Base-by-base conservation (phyloP, 106 monocot genomes). In the Dendrobium officinale region DNA sequence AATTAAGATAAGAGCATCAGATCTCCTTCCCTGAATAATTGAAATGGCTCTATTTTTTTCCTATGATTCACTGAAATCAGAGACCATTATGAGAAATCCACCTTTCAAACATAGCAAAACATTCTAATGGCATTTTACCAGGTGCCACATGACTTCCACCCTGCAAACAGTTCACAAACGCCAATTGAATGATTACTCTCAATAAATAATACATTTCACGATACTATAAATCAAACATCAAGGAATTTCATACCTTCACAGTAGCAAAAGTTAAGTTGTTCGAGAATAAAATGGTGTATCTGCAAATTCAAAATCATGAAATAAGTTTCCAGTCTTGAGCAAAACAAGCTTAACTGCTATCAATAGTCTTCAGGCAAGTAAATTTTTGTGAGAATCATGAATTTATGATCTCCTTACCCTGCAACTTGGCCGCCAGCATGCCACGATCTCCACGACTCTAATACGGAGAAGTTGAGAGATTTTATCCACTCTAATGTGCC, bases 191-290 rank as follows among this genome's bases (percentile, higher is more conserved):
- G 15, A 51, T 29, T 27, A 72, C 29, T 40, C 33, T 72, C 16
- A 40, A 72, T 17, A 15, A 40, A 72, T 17, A 15, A 16, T 40
- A 72, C 18, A 33, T 33, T 4, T 13, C 37, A 40, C 29, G 18
- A 7, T 59, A 43, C 31, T 79, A 9, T 77, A 22, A 55, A 41
- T 42, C 9, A 41, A 19, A 73, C 5, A 55, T 1, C n/a, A 66
- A 67, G 4, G 17, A 47, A 72, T 41, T 64, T 27, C 43, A 75
- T 82, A 93, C 88, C 83, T 93, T 93, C 10, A 93, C 84, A 5
- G 88, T 93, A 15, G 93, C 93, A 78, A 88, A 93, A 22, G 90
- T 93, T 43, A 93, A 80, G 82, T 90, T 83, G 77, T 90, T 88
- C 0, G 83, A 77, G 73, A 86, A 90, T n/a, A 75, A 79, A 73